These are phyloP conservation scores for Eragrostis curvula DNA, from an alignment of 176 grass and related monocot species.

Conservation along the genomic window DNA sequence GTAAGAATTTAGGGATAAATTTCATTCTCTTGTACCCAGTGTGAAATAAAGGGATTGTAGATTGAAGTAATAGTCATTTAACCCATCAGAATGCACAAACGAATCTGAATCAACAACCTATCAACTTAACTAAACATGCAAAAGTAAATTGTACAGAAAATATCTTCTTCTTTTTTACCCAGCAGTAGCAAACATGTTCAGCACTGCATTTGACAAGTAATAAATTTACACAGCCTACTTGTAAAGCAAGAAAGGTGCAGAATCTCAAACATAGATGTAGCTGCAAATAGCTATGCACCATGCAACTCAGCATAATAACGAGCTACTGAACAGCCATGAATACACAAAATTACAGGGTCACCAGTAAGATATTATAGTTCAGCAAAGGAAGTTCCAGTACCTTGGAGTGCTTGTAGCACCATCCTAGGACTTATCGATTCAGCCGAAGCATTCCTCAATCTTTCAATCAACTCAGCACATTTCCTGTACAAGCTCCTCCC, in stretches of 20 bases:
- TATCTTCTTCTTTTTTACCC: neutral
- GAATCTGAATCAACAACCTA: neutral
- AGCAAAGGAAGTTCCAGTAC: constrained; percentile 44
- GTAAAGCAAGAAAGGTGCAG: neutral
- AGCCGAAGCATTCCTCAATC: constrained; percentile 50
- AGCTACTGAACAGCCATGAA: neutral
- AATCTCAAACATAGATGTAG: neutral
- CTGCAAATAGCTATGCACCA: neutral
- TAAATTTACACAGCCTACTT: neutral
- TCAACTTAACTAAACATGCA: neutral
- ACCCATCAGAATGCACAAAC: neutral
- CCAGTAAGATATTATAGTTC: constrained; percentile 3
- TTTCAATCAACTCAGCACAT: constrained; percentile 68
- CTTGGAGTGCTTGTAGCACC: constrained; percentile 72
- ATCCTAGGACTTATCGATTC: constrained; percentile 67
- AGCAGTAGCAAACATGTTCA: neutral
- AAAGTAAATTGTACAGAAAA: neutral
- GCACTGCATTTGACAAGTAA: constrained; percentile 1
- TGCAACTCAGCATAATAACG: neutral
- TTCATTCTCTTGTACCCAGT: neutral
- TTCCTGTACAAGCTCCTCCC: constrained; percentile 68
- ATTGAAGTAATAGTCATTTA: neutral
- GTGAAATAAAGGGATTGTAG: neutral
- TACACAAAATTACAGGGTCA: neutral
- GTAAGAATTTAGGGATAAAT: neutral